Evolutionary conservation across 2,329 filamentous ascomycete genomes (phyloP).

Genomic region (Talaromyces verruculosus): DNA sequence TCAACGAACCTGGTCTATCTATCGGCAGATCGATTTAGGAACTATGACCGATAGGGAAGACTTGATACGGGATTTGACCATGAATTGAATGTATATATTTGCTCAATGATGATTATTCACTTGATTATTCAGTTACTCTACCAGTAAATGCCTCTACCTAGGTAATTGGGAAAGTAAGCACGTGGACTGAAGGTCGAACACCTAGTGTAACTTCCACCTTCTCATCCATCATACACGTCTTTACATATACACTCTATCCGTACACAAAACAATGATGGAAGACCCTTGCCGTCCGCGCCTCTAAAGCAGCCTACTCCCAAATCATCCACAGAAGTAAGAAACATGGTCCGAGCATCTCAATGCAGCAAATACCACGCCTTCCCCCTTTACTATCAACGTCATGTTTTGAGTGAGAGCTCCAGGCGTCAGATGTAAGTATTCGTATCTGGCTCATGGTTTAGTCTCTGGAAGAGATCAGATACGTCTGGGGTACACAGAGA

Average conservation of each 20-base stretch:
- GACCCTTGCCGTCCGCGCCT: background rate
- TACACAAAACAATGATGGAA: background rate
- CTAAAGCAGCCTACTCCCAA: background rate
- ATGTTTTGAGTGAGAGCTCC: background rate
- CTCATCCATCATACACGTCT: background rate
- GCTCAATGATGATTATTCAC: background rate
- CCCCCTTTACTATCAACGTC: background rate
- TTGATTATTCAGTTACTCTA: background rate
- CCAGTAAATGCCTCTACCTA: too few relatives aligned
- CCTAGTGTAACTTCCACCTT: background rate
- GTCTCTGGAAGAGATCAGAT: background rate
- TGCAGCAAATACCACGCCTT: background rate
- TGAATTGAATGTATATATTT: slow-evolving; percentile 7
- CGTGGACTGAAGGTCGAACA: background rate
- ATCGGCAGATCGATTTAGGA: background rate
- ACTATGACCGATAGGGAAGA: background rate
- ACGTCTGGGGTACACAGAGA: background rate
- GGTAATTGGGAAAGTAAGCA: background rate
- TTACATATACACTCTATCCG: background rate
- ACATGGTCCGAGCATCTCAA: background rate
- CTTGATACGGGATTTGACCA: slow-evolving; percentile 3
- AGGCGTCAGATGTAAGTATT: background rate
- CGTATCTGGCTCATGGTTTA: background rate
- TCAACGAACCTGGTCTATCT: background rate
- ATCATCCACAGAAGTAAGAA: background rate